phyloP scores from a whole-genome alignment of 73 alveolate species.

The Paramecium sexaurelia region DNA sequence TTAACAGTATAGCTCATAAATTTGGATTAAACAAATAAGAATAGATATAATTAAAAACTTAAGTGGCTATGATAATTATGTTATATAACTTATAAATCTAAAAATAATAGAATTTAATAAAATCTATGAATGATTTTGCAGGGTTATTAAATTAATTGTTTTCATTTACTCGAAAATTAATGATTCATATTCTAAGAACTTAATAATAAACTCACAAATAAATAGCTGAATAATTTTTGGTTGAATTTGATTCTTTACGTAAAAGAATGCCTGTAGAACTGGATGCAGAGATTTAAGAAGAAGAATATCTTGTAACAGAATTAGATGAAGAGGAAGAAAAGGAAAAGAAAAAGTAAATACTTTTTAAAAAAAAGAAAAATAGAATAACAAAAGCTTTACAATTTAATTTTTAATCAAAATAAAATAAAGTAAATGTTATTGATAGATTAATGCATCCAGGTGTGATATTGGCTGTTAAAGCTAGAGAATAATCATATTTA shows the following conservation, averaged over 20 bases:
- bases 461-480: slow-evolving; percentile 22
- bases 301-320: background rate
- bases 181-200: slow-evolving; percentile 60
- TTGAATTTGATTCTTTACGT: slow-evolving; percentile 44
- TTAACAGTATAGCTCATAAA: background rate
- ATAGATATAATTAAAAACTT: slow-evolving; percentile 13
- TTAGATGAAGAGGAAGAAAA: slow-evolving; percentile 66
- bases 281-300: slow-evolving; percentile 54
- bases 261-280: slow-evolving; percentile 64
- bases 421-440: background rate
- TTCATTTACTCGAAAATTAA: slow-evolving; percentile 18
- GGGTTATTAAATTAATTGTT: slow-evolving; percentile 32
- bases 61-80: slow-evolving; percentile 62
- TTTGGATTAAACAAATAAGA: slow-evolving; percentile 51
- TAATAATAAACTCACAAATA: slow-evolving; percentile 58
- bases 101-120: slow-evolving; percentile 13
- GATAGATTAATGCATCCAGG: slow-evolving; percentile 58
- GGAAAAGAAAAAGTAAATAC: slow-evolving; percentile 44
- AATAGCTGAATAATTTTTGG: slow-evolving; percentile 52
- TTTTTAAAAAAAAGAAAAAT: slow-evolving; percentile 40
- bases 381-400: slow-evolving; percentile 58
- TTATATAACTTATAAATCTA: slow-evolving; percentile 57
- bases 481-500: slow-evolving; percentile 46
- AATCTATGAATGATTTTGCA: slow-evolving; percentile 60
- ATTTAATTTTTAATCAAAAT: slow-evolving; percentile 36